Percentiles rank a stretch among this genome's conserved stretches.
Conservation (phyloP, 2,329 filamentous ascomycete genomes). For the Harringtonia lauricola region DNA sequence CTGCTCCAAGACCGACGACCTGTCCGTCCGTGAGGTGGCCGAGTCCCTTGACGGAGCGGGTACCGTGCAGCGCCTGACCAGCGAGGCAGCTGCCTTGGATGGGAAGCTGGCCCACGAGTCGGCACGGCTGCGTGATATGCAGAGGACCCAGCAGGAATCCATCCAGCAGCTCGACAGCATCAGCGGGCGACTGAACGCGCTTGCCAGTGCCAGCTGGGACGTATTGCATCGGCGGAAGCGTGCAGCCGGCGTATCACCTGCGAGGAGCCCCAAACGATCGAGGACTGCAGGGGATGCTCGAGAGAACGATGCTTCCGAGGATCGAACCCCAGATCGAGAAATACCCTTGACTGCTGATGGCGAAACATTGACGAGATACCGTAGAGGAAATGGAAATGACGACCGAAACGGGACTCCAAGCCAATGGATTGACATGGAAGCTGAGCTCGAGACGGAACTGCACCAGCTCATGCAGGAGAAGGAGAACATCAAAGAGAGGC, state of each 20-base stretch:
- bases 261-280: background rate
- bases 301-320: too few species aligned
- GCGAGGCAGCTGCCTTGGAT: background rate
- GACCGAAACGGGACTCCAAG: conserved; percentile 11
- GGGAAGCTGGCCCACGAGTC: background rate
- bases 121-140: background rate
- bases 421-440: conserved; percentile 16
- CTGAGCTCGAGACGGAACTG: conserved; percentile 22
- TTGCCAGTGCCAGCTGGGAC: background rate
- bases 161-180: background rate
- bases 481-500: conserved; percentile 9
- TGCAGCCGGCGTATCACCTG: background rate
- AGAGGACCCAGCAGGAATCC: background rate
- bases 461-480: background rate
- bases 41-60: conserved; percentile 1
- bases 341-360: too few species aligned
- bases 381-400: too few species aligned
- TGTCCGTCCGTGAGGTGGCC: conserved; percentile 21
- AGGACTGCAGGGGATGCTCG: too few species aligned
- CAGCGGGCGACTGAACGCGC: background rate
- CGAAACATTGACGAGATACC: too few species aligned
- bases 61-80: background rate
- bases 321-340: too few species aligned
- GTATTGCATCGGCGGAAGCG: background rate
- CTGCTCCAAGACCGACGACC: conserved; percentile 52